These are phyloP conservation scores for Aspergillus sergii DNA, from an alignment of 2,329 filamentous ascomycete genomes.

Conservation along the genomic window DNA sequence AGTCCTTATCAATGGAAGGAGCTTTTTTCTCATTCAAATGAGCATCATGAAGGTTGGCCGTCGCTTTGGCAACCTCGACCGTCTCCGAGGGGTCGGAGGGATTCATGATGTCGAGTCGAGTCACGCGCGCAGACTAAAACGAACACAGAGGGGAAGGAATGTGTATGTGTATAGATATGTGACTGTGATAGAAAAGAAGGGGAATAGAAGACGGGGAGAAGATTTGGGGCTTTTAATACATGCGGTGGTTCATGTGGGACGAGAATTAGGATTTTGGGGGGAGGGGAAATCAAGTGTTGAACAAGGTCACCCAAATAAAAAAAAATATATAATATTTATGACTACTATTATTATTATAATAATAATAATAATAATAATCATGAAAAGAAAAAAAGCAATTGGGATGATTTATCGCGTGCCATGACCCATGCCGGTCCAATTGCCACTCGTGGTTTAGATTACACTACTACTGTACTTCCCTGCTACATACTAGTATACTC, in stretches of 20 bases:
- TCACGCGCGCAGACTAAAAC: neutral
- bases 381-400: neutral
- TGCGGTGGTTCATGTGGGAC: neutral
- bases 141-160: neutral
- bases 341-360: neutral
- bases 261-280: neutral
- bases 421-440: constrained; percentile 2
- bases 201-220: neutral
- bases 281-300: neutral
- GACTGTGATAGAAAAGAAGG: neutral
- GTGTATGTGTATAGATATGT: neutral
- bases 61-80: constrained; percentile 28
- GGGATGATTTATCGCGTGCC: constrained; percentile 11
- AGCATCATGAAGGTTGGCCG: constrained; percentile 22
- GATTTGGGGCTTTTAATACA: neutral
- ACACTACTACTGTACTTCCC: too few species aligned
- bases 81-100: constrained; percentile 28
- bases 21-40: constrained; percentile 19
- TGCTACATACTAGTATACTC: too few species aligned
- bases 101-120: constrained; percentile 25
- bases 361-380: neutral
- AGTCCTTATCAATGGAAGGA: constrained; percentile 6
- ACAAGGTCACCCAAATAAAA: neutral
- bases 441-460: constrained; percentile 7
- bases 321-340: neutral